Conservation (phyloP, 192 early-diverging fungal species). For the Piromyces sp. region DNA sequence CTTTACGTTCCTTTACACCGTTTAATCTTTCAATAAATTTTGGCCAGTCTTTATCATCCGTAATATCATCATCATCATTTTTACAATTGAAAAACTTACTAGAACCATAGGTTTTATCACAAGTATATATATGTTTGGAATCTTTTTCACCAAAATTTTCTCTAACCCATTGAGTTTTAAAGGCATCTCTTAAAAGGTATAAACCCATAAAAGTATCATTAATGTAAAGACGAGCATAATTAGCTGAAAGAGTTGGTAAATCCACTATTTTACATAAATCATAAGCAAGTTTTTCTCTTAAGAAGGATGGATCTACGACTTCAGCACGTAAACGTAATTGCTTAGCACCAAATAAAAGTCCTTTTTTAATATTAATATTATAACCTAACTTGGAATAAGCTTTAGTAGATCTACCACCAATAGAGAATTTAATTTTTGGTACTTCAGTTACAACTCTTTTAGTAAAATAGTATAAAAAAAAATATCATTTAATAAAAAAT, state of each 20-base stretch:
- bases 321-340: neutral
- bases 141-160: neutral
- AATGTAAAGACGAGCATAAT: neutral
- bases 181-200: neutral
- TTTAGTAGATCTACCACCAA: neutral
- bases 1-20: neutral
- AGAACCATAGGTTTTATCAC: neutral
- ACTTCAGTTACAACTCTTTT: neutral
- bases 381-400: neutral
- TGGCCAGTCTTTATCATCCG: neutral
- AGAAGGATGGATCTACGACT: neutral
- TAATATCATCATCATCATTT: neutral
- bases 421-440: neutral
- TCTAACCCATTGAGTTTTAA: neutral
- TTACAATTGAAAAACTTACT: neutral
- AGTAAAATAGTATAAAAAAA: neutral
- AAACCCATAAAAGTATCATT: neutral
- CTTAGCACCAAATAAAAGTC: neutral
- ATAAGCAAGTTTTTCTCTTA: neutral
- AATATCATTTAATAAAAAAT: neutral
- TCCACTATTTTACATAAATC: neutral
- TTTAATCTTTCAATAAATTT: neutral
- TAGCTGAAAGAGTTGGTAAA: neutral
- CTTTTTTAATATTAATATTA: neutral
- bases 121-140: neutral